Percentiles rank a stretch among this genome's conserved stretches.
These are phyloP conservation scores for Pseudogymnoascus sp. DNA, from an alignment of 2,329 filamentous ascomycete genomes.

Conservation along the genomic window DNA sequence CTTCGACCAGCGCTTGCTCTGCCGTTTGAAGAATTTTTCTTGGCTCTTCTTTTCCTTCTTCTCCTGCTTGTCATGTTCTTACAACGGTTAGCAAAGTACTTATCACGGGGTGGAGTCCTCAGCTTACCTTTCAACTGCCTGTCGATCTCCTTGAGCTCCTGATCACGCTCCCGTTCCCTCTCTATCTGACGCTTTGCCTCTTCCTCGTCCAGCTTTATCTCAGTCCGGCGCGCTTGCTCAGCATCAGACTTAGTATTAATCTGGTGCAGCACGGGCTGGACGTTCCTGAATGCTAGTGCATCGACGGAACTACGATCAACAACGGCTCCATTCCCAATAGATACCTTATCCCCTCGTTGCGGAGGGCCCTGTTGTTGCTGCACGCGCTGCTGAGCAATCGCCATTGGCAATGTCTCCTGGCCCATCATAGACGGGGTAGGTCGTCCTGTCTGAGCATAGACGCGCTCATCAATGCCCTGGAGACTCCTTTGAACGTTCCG, in stretches of 20 bases:
- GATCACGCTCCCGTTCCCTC: constrained; percentile 46
- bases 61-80: constrained; percentile 28
- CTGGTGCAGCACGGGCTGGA: constrained; percentile 78
- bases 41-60: constrained; percentile 35
- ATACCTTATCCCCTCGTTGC: constrained; percentile 33
- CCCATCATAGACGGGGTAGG: constrained; percentile 58
- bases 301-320: constrained; percentile 73
- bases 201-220: constrained; percentile 54
- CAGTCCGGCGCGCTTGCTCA: constrained; percentile 58
- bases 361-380: constrained; percentile 32
- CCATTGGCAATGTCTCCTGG: constrained; percentile 64
- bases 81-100: neutral
- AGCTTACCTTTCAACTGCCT: constrained; percentile 51
- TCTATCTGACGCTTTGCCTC: constrained; percentile 52
- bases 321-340: constrained; percentile 74
- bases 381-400: constrained; percentile 44
- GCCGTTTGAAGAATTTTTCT: constrained; percentile 41
- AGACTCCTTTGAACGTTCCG: constrained; percentile 76
- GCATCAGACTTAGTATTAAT: constrained; percentile 71
- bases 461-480: constrained; percentile 71
- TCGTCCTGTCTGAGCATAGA: constrained; percentile 68
- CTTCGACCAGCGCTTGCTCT: constrained; percentile 41
- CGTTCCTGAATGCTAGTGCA: constrained; percentile 63
- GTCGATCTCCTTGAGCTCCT: constrained; percentile 44
- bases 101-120: neutral